Base-by-base conservation (phyloP, 2,329 filamentous ascomycete genomes). In the Cryphonectria carpinicola region DNA sequence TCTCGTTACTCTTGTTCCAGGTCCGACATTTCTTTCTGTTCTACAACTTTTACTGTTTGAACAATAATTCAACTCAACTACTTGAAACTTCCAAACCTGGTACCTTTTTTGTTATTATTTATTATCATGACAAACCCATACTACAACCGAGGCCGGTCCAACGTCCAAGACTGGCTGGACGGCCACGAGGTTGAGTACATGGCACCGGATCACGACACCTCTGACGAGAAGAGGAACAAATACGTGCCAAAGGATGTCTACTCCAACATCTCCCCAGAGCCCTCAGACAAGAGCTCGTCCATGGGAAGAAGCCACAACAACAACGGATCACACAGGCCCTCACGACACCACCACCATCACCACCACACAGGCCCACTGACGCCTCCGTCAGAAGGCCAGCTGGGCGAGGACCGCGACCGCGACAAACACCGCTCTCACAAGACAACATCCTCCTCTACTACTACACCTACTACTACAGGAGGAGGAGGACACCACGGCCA, bases 181-280 rank as follows among this genome's bases (percentile, higher is more conserved):
- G 49, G 70, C 65, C 70, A 72, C 17, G 70, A 72, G 13, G 70
- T 70, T 13, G 72, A 73, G 56, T 72, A 73, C 49, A 68, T 73
- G 17, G 61, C 32, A 1, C 70, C 72, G 5, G 72, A 73, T 17
- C 63, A 68, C 28, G 65, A 72, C 25, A 13, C 39, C 10, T 35
- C 63, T 41, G 54, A 66, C n/a, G 46, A 56, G n/a, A 62, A 28
- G 46, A 56, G 41, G 25, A 64, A 61, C 14, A 61, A 56, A n/a
- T 71, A 67, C 41, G 28, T 62, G 25, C 67, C 60, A n/a, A 52
- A 63, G 10, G 52, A 49, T 25, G n/a, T 46, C 35, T 11, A 46
- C 39, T 13, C 28, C 63, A 61, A 63, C 54, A 43, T 46, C 17
- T 68, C 69, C 1, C 66, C 69, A 17, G 69, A 70, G 1, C 32